A percentile compares a stretch with the other conserved stretches of the same genome.
phyloP scores from a whole-genome alignment of 2,329 filamentous ascomycete species.

The Fusarium fracticaudum region DNA sequence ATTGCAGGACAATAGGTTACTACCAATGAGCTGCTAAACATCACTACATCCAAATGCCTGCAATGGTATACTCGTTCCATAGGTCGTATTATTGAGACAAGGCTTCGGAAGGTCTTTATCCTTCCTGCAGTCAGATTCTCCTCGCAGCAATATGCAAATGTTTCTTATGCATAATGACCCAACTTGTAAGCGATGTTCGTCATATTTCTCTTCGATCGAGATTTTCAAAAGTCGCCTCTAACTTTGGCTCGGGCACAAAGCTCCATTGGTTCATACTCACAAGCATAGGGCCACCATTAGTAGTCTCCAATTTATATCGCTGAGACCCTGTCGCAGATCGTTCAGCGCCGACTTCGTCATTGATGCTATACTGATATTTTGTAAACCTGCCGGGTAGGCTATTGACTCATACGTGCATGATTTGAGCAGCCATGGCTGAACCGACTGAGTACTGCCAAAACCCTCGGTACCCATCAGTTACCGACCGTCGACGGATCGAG shows the following conservation, averaged over 20 bases:
- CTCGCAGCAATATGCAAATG: not conserved
- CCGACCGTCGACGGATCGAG: conserved; percentile 1
- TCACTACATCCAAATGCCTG: no score
- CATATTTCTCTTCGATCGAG: conserved; percentile 12
- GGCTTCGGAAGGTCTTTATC: not conserved
- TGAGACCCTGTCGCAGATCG: not conserved
- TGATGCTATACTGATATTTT: conserved; percentile 12
- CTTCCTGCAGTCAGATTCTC: not conserved
- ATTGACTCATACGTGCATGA: not conserved
- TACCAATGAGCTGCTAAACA: not conserved
- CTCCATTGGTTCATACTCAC: not conserved
- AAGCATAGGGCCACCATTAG: not conserved
- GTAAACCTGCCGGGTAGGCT: not conserved
- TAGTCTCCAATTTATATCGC: not conserved
- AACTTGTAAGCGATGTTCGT: not conserved
- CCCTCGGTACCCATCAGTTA: conserved; percentile 14
- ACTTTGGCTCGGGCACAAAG: not conserved
- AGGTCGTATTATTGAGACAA: not conserved
- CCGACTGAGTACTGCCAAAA: not conserved
- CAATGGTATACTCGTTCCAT: not conserved
- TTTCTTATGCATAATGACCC: not conserved
- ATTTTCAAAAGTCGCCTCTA: not conserved
- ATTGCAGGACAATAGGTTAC: not conserved
- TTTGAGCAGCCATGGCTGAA: not conserved
- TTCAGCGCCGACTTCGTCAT: conserved; percentile 1